Evolutionary conservation across 2,329 filamentous ascomycete species (phyloP).

Genomic region (Xylariaceae sp.): DNA sequence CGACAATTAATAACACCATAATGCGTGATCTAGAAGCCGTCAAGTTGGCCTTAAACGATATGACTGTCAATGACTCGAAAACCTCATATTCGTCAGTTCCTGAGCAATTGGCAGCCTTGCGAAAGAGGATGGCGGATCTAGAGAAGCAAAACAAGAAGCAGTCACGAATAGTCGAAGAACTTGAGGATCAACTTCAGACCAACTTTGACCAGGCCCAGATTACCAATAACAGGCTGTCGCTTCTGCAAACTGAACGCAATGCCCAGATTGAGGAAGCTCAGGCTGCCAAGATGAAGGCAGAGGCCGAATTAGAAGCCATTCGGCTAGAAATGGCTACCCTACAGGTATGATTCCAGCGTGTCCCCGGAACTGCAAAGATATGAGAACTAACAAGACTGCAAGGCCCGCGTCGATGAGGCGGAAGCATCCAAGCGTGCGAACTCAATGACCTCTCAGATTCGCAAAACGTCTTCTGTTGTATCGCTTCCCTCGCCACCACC

Average conservation of each 20-base stretch:
- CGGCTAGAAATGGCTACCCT: constrained; percentile 69
- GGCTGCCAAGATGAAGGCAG: constrained; percentile 56
- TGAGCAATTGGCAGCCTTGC: constrained; percentile 58
- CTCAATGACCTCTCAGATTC: constrained; percentile 63
- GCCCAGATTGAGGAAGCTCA: constrained; percentile 76
- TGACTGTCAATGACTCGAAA: constrained; percentile 46
- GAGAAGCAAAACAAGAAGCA: constrained; percentile 80
- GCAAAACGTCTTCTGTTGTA: constrained; percentile 77
- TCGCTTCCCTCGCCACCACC: constrained; percentile 91
- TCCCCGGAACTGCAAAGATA: not conserved
- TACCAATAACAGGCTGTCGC: constrained; percentile 79
- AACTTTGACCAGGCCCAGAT: constrained; percentile 92
- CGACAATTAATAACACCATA: constrained; percentile 54
- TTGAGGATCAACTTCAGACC: constrained; percentile 91
- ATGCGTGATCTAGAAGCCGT: constrained; percentile 60
- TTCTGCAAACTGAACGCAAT: constrained; percentile 69
- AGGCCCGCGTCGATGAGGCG: constrained; percentile 33
- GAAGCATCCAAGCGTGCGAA: constrained; percentile 53
- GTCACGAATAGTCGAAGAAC: constrained; percentile 84
- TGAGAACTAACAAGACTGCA: constrained; percentile 5
- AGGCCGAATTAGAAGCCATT: constrained; percentile 64
- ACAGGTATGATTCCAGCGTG: constrained; percentile 55
- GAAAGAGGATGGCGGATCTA: constrained; percentile 60
- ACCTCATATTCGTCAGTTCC: constrained; percentile 45
- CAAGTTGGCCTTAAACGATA: constrained; percentile 49